phyloP scores from a whole-genome alignment of 73 alveolate genomes.

The Effrenium voratum region DNA sequence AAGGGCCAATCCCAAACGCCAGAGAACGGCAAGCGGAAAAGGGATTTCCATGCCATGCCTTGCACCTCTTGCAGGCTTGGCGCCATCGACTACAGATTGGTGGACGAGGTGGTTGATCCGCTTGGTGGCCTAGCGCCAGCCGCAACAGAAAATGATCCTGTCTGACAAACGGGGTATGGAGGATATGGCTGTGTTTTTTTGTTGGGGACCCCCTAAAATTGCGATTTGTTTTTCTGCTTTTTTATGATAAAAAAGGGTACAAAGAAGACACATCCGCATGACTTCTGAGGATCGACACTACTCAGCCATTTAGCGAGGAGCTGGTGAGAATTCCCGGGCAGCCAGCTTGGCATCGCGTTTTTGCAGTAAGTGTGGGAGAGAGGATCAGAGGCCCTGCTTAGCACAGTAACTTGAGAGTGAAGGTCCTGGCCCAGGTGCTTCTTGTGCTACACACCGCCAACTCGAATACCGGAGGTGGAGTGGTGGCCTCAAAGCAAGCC shows the following conservation, averaged over 20 bases:
- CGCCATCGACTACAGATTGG: constrained; percentile 92
- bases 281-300: constrained; percentile 24
- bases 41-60: too few relatives aligned
- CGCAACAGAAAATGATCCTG: background rate
- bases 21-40: too few relatives aligned
- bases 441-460: constrained; percentile 85
- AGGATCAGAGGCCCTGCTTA: background rate
- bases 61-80: too few relatives aligned
- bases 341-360: background rate
- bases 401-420: background rate
- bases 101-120: constrained; percentile 82
- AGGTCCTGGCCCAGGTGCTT: constrained; percentile 43
- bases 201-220: too few relatives aligned
- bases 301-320: constrained; percentile 82
- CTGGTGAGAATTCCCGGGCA: constrained; percentile 77
- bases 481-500: background rate
- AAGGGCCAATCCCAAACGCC: too few relatives aligned
- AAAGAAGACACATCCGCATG: background rate
- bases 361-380: background rate
- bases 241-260: background rate
- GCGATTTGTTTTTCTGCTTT: too few relatives aligned
- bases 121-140: background rate
- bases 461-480: constrained; percentile 41
- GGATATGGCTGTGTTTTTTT: too few relatives aligned
- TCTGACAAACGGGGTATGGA: background rate